Conservation (phyloP, 805 yeast species). For the Wickerhamiella qilinensis region DNA sequence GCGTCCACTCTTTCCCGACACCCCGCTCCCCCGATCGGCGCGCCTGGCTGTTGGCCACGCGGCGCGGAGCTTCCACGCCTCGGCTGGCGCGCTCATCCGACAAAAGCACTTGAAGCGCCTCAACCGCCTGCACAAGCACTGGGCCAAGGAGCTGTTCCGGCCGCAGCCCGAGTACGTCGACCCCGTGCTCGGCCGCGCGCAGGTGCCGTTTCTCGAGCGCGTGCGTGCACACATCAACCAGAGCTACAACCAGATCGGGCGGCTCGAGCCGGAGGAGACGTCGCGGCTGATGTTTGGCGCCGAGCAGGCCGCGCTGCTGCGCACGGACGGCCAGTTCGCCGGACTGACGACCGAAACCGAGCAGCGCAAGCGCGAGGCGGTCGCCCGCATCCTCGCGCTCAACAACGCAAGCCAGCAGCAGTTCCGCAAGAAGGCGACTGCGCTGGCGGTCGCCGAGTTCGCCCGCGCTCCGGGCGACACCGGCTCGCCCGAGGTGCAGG, state of each 20-base stretch:
- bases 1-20: no score
- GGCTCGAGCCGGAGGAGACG: conserved; percentile 45
- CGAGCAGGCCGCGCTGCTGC: conserved; percentile 32
- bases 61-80: conserved; percentile 10
- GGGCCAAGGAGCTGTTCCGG: conserved; percentile 17
- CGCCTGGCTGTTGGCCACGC: not conserved
- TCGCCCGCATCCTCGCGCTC: conserved; percentile 56
- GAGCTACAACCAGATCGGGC: conserved; percentile 44
- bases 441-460: conserved; percentile 63
- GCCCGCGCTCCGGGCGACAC: conserved; percentile 77
- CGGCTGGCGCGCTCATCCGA: conserved; percentile 11
- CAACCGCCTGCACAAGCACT: conserved; percentile 17
- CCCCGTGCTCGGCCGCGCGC: conserved; percentile 66
- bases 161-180: conserved; percentile 33
- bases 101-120: conserved; percentile 14
- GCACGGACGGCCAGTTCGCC: conserved; percentile 17
- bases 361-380: conserved; percentile 46
- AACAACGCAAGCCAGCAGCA: conserved; percentile 52
- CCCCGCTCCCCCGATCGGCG: no score
- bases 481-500: conserved; percentile 91
- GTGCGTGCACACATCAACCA: conserved; percentile 50
- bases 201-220: conserved; percentile 53
- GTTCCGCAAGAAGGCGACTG: conserved; percentile 38
- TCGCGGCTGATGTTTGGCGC: conserved; percentile 69
- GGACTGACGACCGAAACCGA: conserved; percentile 17